Evolutionary conservation across 2,329 filamentous ascomycete species (phyloP).

Genomic region (Monosporascus sp.): DNA sequence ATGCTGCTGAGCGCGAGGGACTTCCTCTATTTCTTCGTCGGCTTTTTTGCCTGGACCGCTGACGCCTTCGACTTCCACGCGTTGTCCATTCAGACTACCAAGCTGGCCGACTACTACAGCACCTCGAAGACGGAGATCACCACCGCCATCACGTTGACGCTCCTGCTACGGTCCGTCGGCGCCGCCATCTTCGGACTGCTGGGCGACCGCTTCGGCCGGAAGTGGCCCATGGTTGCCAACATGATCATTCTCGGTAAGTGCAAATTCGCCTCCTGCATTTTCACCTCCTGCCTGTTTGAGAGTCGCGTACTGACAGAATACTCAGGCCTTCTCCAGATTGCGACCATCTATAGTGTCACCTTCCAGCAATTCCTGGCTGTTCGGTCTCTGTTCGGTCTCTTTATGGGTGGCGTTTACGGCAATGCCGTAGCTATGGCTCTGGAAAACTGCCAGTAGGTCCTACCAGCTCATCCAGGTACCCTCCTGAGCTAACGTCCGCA

Average conservation of each 20-base stretch:
- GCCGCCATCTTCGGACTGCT: conserved; percentile 72
- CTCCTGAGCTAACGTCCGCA: background rate
- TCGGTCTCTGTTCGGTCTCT: conserved; percentile 66
- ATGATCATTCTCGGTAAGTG: conserved; percentile 60
- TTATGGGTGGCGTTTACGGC: conserved; percentile 78
- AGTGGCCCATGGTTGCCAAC: conserved; percentile 79
- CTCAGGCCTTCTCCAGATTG: conserved; percentile 56
- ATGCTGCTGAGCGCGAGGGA: conserved; percentile 57
- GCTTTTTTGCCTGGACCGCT: conserved; percentile 70
- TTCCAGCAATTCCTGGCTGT: conserved; percentile 73
- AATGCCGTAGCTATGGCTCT: conserved; percentile 75
- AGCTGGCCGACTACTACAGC: conserved; percentile 56
- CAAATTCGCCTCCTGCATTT: conserved; percentile 19
- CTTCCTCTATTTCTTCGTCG: conserved; percentile 73
- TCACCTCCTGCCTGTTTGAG: conserved; percentile 17
- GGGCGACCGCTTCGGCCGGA: conserved; percentile 74
- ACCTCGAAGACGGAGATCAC: conserved; percentile 59
- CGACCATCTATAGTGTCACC: conserved; percentile 69
- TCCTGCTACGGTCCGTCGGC: conserved; percentile 69
- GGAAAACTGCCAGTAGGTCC: conserved; percentile 61
- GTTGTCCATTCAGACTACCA: conserved; percentile 70
- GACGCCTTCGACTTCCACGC: conserved; percentile 84
- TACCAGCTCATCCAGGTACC: background rate
- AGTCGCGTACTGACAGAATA: background rate
- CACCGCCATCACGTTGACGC: conserved; percentile 69